Evolutionary conservation across 345 rosid genomes (phyloP), one percentile per base, ranked within the genome.

Genomic region (Ricinus communis): DNA sequence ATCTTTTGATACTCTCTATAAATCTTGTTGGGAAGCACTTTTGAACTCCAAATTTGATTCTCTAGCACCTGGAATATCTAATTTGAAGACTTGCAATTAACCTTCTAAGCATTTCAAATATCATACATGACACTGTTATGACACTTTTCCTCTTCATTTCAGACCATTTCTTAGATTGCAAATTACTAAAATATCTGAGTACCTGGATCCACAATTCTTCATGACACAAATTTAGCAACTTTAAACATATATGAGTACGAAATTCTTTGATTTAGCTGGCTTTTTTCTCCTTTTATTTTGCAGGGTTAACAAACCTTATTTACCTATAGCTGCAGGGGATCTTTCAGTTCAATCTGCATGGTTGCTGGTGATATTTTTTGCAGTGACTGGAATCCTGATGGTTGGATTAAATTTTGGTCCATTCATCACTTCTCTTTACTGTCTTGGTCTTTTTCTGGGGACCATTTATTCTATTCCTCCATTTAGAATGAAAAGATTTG

Each of bases 381-480:
- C 91, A 40, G 81, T 87, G 75, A 63, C 90, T 22, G 98, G 98
- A 66, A 81, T 88, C 55, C 63, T 77, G 74, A 87, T 88, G 71
- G 97, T 91, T 40, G 94, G 86, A 63, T 73, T 77, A 47, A 90
- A 87, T 87, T 93, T 91, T 77, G 96, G 97, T 64, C 82, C 87
- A 49, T 91, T 94, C 83, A 94, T 94, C 78, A 82, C 95, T 69
- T 72, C 83, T 53, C 91, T 94, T 55, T 94, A 91, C 85, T 78
- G 77, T 74, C 82, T 94, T 72, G 98, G 97, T 33, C 96, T 91
- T 66, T 86, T 90, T 77, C 84, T 91, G 31, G 98, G 98, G 63
- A 94, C 98, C 71, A 91, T 94, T 71, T 94, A 94, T 76, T 94
- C 98, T 40, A 97, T 91, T 77, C 98, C 98, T 76, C 98, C 98